These are phyloP conservation scores for Trichoderma sp. DNA, from an alignment of 2,329 filamentous ascomycete genomes.

Conservation along the genomic window DNA sequence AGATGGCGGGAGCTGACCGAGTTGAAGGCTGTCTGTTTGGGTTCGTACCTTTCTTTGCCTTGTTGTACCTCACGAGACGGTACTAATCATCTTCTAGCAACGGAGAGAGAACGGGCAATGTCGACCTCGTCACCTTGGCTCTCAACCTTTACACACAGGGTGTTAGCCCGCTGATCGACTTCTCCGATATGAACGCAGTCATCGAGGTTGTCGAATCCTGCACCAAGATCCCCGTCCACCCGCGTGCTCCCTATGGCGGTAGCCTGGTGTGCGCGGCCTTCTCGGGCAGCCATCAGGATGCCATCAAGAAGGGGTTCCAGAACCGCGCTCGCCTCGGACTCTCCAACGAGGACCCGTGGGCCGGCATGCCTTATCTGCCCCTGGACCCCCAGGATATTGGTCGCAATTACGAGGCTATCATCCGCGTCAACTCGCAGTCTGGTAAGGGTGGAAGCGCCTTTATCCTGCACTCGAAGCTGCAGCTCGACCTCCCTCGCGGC, in stretches of 20 bases:
- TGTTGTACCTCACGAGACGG: neutral
- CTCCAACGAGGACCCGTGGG: conserved; percentile 11
- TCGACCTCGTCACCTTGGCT: conserved; percentile 18
- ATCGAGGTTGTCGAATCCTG: conserved; percentile 17
- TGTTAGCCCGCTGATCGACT: conserved; percentile 11
- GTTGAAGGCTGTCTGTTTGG: conserved; percentile 18
- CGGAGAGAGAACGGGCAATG: conserved; percentile 17
- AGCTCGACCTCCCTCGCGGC: conserved; percentile 13
- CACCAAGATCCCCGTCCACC: conserved; percentile 15
- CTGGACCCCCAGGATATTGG: conserved; percentile 17
- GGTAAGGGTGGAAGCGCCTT: conserved; percentile 14
- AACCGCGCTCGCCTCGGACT: neutral
- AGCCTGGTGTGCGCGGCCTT: conserved; percentile 17
- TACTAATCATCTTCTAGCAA: neutral
- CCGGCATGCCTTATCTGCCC: conserved; percentile 11
- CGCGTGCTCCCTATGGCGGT: conserved; percentile 13
- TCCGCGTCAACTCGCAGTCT: conserved; percentile 18
- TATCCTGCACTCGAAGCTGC: conserved; percentile 5
- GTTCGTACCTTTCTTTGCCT: neutral
- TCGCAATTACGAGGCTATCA: conserved; percentile 16
- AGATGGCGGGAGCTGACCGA: conserved; percentile 16
- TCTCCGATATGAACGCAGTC: conserved; percentile 15
- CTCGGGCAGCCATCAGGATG: conserved; percentile 17
- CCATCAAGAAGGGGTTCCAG: conserved; percentile 17
- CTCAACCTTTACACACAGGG: conserved; percentile 15